phyloP scores from a whole-genome alignment of 805 yeast genomes.

The Kockiozyma suomiensis region DNA sequence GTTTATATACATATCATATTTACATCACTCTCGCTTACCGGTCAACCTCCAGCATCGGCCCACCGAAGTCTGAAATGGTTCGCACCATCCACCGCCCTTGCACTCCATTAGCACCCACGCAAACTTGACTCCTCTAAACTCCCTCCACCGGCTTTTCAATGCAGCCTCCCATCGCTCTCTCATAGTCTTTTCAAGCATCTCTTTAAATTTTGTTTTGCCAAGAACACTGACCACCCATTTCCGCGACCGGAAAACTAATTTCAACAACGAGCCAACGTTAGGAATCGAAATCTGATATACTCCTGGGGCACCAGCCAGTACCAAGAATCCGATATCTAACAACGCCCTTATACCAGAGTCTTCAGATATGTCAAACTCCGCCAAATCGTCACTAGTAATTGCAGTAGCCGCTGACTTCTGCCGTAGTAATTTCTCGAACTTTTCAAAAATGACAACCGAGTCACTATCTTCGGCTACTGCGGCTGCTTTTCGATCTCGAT shows the following conservation, averaged over 20 bases:
- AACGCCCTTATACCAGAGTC: constrained; percentile 27
- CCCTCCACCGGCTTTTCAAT: constrained; percentile 45
- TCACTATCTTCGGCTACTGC: not conserved
- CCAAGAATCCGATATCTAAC: constrained; percentile 42
- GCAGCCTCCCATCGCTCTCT: constrained; percentile 39
- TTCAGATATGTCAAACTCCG: constrained; percentile 28
- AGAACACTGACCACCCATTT: constrained; percentile 44
- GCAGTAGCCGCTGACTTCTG: constrained; percentile 39
- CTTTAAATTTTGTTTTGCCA: constrained; percentile 43
- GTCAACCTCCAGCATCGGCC: constrained; percentile 64
- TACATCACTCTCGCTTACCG: constrained; percentile 44
- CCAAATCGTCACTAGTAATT: constrained; percentile 37
- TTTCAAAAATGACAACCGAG: not conserved
- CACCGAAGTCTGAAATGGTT: constrained; percentile 60
- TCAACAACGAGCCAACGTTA: constrained; percentile 44
- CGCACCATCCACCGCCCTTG: constrained; percentile 57
- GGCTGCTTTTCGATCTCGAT: not conserved
- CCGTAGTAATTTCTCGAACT: constrained; percentile 36
- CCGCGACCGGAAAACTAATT: constrained; percentile 40
- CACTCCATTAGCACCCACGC: constrained; percentile 60
- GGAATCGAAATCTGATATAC: constrained; percentile 43
- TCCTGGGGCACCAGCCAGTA: constrained; percentile 42
- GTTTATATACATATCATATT: not conserved
- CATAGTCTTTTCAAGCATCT: constrained; percentile 43
- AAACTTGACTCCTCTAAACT: constrained; percentile 54